Evolutionary conservation across 345 rosid species (phyloP).

Genomic region (Hevea brasiliensis): DNA sequence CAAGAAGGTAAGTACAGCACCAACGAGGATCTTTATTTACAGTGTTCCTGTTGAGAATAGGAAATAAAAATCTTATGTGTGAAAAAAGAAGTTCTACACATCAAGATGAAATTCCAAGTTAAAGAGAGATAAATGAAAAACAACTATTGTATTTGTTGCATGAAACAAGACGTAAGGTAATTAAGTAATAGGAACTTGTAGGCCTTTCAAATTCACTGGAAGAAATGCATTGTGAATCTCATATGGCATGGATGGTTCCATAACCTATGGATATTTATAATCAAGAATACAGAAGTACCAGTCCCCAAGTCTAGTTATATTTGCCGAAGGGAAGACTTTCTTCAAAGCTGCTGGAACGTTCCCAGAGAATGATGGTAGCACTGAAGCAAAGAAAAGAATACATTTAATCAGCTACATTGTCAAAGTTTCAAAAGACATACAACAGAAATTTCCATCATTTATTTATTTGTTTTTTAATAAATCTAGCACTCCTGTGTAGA

Average conservation of each 20-base stretch:
- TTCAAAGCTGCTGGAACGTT: slow-evolving; percentile 88
- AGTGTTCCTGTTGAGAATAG: slow-evolving; percentile 67
- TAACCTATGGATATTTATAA: not conserved
- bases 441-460: not conserved
- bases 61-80: slow-evolving; percentile 9
- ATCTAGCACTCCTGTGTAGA: not conserved
- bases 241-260: slow-evolving; percentile 4
- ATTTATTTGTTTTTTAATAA: not conserved
- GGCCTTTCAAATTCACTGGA: not conserved
- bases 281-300: slow-evolving; percentile 52
- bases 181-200: slow-evolving; percentile 5
- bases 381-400: slow-evolving; percentile 41
- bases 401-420: slow-evolving; percentile 7
- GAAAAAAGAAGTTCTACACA: not conserved
- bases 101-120: slow-evolving; percentile 2
- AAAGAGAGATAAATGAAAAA: not conserved
- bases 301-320: slow-evolving; percentile 81
- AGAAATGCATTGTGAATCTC: not conserved
- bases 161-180: slow-evolving; percentile 10
- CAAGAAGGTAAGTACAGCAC: slow-evolving; percentile 96
- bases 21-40: slow-evolving; percentile 79
- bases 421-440: not conserved
- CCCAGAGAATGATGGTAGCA: slow-evolving; percentile 96
- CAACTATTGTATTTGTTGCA: not conserved
- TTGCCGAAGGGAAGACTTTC: slow-evolving; percentile 72